Evolutionary conservation across 1,284 basidiomycete species (phyloP).

Genomic region (Rugosomyces carneus): DNA sequence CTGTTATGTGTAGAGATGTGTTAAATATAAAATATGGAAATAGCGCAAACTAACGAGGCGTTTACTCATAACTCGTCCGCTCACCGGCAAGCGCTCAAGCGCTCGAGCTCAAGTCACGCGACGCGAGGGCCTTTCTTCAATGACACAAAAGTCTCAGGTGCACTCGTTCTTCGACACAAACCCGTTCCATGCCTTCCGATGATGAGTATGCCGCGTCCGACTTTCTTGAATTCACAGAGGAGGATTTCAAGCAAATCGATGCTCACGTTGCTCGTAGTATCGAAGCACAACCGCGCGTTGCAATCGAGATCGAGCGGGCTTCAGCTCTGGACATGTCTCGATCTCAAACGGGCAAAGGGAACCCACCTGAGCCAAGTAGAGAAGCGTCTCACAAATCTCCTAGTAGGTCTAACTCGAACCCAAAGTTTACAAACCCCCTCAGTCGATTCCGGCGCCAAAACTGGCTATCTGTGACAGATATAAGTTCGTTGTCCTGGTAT

Average conservation of each 20-base stretch:
- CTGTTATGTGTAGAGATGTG: too few species aligned
- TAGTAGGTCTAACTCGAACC: background rate
- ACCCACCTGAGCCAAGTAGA: background rate
- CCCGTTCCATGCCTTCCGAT: too few species aligned
- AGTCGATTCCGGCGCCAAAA: constrained; percentile 31
- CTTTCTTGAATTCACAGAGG: constrained; percentile 51
- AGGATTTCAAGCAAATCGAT: constrained; percentile 52
- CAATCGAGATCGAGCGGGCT: constrained; percentile 16
- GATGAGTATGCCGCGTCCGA: constrained; percentile 42
- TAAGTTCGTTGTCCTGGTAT: constrained; percentile 49
- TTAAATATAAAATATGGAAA: too few species aligned
- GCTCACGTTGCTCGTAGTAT: constrained; percentile 15
- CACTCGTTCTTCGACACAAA: too few species aligned
- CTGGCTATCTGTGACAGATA: constrained; percentile 45
- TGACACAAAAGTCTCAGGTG: too few species aligned
- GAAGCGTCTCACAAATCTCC: background rate
- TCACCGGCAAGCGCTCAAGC: too few species aligned
- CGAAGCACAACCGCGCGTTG: constrained; percentile 18
- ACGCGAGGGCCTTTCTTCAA: too few species aligned
- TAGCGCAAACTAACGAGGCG: too few species aligned
- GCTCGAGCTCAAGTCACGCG: too few species aligned
- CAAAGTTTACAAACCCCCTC: constrained; percentile 33
- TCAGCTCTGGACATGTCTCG: background rate
- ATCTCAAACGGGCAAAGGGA: background rate
- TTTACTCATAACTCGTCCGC: too few species aligned